phyloP scores from a whole-genome alignment of 169 alveolate genomes.

The Cryptosporidium meleagridis region DNA sequence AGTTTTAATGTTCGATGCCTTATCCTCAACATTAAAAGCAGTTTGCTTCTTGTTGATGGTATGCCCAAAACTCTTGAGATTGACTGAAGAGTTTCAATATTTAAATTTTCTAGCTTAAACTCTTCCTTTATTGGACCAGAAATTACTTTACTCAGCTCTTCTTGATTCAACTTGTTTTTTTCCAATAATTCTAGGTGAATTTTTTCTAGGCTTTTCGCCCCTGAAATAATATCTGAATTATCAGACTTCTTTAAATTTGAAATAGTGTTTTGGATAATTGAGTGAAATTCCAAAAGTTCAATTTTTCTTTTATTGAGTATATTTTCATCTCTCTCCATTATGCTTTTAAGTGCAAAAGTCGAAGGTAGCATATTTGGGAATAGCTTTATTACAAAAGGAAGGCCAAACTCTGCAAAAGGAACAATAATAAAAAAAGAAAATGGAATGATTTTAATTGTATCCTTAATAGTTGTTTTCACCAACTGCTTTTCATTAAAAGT shows the following conservation, averaged over 20 bases:
- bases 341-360: slow-evolving; percentile 84
- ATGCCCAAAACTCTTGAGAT: background rate
- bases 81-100: slow-evolving; percentile 84
- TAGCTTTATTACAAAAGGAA: slow-evolving; percentile 87
- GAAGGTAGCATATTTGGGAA: slow-evolving; percentile 91
- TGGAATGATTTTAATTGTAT: slow-evolving; percentile 87
- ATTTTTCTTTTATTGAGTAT: background rate
- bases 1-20: slow-evolving; percentile 8
- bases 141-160: slow-evolving; percentile 84
- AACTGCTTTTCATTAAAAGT: slow-evolving; percentile 28
- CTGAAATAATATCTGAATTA: slow-evolving; percentile 74
- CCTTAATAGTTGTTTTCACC: slow-evolving; percentile 82
- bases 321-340: slow-evolving; percentile 61
- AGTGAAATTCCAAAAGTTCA: background rate
- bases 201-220: slow-evolving; percentile 79
- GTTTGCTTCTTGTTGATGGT: background rate
- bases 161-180: slow-evolving; percentile 82
- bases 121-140: slow-evolving; percentile 87
- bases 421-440: slow-evolving; percentile 88
- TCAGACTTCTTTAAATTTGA: slow-evolving; percentile 79
- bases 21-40: background rate
- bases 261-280: slow-evolving; percentile 74
- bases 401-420: slow-evolving; percentile 86
- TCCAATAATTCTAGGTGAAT: slow-evolving; percentile 85
- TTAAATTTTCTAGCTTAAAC: slow-evolving; percentile 87